A percentile compares a stretch with the other conserved stretches of the same genome.
Evolutionary conservation across 805 yeast species (phyloP).

Genomic region (Sugiyamaella boreocaroliniensis): DNA sequence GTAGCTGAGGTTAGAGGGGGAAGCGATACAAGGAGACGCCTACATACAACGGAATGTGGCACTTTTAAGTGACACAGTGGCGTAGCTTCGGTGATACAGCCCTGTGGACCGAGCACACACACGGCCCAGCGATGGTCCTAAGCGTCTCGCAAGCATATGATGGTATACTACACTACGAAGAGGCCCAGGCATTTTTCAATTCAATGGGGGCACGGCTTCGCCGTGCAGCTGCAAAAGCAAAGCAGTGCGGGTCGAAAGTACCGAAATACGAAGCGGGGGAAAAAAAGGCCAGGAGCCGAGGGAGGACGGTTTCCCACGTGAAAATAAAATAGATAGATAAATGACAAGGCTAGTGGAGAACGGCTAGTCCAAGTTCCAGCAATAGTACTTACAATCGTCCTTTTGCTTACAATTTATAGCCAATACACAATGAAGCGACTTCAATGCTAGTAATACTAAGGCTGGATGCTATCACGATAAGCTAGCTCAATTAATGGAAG

Average conservation of each 20-base stretch:
- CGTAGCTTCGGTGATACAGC: background rate
- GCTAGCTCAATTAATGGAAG: too few relatives aligned
- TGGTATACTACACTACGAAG: background rate
- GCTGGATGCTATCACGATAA: too few relatives aligned
- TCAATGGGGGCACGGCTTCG: background rate
- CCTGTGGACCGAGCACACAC: background rate
- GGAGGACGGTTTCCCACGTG: too few relatives aligned
- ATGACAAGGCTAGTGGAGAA: too few relatives aligned
- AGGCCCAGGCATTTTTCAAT: background rate
- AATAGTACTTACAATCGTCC: too few relatives aligned
- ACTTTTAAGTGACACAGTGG: background rate
- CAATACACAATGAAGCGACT: too few relatives aligned
- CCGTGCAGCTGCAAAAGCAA: background rate
- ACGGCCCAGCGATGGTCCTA: background rate
- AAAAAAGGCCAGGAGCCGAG: background rate
- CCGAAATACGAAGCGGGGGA: background rate
- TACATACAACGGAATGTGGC: constrained; percentile 6
- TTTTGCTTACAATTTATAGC: too few relatives aligned
- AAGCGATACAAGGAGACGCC: background rate
- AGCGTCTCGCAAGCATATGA: background rate
- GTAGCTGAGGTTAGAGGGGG: constrained; percentile 1
- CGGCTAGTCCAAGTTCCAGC: too few relatives aligned
- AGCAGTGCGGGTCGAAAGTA: background rate
- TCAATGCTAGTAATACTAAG: too few relatives aligned
- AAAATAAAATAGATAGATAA: too few relatives aligned